phyloP scores from a whole-genome alignment of 75 land plant species.

The Selaginella tamariscina region DNA sequence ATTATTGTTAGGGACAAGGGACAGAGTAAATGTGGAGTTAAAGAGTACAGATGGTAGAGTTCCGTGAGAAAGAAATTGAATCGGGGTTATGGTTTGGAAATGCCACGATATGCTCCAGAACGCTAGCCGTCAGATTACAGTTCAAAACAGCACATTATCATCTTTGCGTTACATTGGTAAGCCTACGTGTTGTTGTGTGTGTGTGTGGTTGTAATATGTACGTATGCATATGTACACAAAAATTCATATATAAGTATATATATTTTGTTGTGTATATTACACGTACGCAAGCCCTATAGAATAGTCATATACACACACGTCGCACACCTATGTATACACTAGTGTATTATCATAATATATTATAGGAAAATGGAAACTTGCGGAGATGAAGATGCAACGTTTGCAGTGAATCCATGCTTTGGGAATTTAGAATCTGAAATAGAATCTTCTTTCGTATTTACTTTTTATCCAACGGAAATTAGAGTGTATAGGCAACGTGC shows the following conservation, averaged over 20 bases:
- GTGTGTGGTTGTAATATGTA: too few species aligned
- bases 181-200: too few species aligned
- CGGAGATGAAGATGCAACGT: neutral
- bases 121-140: neutral
- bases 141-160: neutral
- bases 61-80: neutral
- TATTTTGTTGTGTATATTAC: too few species aligned
- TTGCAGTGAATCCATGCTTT: neutral
- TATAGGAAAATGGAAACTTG: neutral
- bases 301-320: too few species aligned
- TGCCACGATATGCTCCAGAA: neutral
- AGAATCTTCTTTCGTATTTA: neutral
- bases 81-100: slow-evolving; percentile 6
- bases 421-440: neutral
- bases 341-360: neutral
- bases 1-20: too few species aligned
- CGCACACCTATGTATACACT: neutral
- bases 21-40: neutral
- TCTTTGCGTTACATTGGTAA: neutral
- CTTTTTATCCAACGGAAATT: slow-evolving; percentile 2
- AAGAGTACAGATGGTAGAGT: neutral
- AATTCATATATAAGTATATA: too few species aligned
- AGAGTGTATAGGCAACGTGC: neutral
- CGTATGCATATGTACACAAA: too few species aligned
- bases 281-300: too few species aligned